Conservation (phyloP, 2,329 filamentous ascomycete species). For the Beauveria brongniartii region DNA sequence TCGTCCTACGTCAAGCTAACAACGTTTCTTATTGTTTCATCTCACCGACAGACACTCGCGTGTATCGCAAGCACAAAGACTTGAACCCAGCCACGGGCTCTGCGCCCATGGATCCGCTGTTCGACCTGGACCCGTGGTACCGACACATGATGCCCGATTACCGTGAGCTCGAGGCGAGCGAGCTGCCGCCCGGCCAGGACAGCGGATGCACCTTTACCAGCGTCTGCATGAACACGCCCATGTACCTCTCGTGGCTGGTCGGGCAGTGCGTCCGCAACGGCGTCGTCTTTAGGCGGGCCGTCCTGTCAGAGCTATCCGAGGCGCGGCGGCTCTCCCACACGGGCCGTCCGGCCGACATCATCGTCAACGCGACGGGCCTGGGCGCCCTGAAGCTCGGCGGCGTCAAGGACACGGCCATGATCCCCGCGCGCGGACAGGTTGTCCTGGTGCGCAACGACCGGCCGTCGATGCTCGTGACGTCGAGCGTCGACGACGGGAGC, state of each 20-base stretch:
- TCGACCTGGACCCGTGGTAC: constrained; percentile 64
- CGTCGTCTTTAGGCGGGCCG: constrained; percentile 56
- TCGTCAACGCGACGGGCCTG: constrained; percentile 83
- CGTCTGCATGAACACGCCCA: constrained; percentile 81
- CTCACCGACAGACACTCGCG: constrained; percentile 33
- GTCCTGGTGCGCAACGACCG: constrained; percentile 76
- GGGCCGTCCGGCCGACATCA: constrained; percentile 52
- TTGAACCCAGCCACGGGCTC: constrained; percentile 22
- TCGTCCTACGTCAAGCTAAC: constrained; percentile 2
- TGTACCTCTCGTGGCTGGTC: constrained; percentile 81
- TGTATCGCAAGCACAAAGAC: constrained; percentile 56
- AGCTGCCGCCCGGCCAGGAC: constrained; percentile 58
- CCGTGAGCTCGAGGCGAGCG: constrained; percentile 46
- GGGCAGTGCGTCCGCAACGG: constrained; percentile 71
- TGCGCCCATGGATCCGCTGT: constrained; percentile 58
- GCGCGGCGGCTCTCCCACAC: constrained; percentile 46
- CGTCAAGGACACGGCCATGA: constrained; percentile 65
- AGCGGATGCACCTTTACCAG: constrained; percentile 71
- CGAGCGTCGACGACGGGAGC: constrained; percentile 63
- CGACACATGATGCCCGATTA: constrained; percentile 64
- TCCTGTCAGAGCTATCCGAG: constrained; percentile 63
- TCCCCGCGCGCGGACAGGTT: constrained; percentile 74
- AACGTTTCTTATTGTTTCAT: neutral
- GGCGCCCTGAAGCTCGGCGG: constrained; percentile 69
- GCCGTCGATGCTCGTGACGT: constrained; percentile 59